Conservation (phyloP, 176 grass and related monocot genomes). For the Eleusine indica region DNA sequence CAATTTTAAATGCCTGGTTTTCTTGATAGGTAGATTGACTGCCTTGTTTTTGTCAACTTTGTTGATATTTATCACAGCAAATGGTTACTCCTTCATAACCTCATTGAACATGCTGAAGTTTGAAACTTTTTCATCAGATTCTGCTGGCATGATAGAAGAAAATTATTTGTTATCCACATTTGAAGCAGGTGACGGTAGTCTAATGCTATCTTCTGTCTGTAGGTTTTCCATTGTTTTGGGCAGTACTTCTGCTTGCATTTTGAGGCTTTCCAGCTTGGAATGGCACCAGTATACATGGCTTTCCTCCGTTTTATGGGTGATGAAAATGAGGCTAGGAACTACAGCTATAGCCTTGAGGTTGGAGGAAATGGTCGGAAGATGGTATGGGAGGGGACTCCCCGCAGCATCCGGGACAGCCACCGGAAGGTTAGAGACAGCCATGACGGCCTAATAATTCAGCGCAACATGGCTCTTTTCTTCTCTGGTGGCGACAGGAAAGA, state of each 20-base stretch:
- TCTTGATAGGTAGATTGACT: constrained; percentile 1
- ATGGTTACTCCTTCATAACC: neutral
- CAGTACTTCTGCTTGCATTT: constrained; percentile 97
- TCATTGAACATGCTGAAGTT: neutral
- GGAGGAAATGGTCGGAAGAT: constrained; percentile 78
- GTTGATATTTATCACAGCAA: neutral
- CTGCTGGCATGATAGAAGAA: neutral
- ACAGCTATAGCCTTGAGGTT: constrained; percentile 87
- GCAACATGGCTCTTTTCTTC: constrained; percentile 95
- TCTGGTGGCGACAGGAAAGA: constrained; percentile 94
- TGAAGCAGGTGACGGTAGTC: constrained; percentile 17
- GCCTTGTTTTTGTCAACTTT: constrained; percentile 12
- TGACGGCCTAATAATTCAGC: constrained; percentile 89
- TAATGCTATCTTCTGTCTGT: constrained; percentile 12
- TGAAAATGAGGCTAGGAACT: constrained; percentile 77
- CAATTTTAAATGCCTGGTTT: neutral
- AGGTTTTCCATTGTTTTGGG: constrained; percentile 95
- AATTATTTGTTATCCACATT: constrained; percentile 1
- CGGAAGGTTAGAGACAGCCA: constrained; percentile 90
- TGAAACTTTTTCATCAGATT: neutral
- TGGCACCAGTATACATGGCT: constrained; percentile 94
- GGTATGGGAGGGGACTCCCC: constrained; percentile 88
- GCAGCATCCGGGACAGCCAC: constrained; percentile 87
- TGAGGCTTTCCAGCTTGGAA: constrained; percentile 91
- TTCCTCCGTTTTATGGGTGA: constrained; percentile 95